Base-by-base conservation (phyloP, 2,329 filamentous ascomycete genomes). In the Geosmithia morbida region DNA sequence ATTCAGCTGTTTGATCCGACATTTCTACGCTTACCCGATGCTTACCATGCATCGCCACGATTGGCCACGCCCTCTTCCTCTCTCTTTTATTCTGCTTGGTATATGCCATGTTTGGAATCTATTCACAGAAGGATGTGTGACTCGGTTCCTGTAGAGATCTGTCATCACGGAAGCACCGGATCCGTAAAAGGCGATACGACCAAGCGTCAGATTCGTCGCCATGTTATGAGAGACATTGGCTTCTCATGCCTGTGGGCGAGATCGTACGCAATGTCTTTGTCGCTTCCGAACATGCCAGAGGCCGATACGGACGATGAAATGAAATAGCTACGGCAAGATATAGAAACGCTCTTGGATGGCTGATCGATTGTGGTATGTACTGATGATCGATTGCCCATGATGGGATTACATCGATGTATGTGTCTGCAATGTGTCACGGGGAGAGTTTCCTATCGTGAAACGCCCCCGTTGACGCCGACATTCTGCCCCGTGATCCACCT, bases 401-500 rank as follows among this genome's bases (percentile, higher is more conserved):
- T n/a, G n/a, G n/a, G n/a, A n/a, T n/a, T 8, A 26, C 22, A 26
- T 26, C 7, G 6, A 14, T 43, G 19, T 6, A 22, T 19, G 11
- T 19, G n/a, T 43, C 18, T 22, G 4, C 2, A 8, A 26, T 8
- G 8, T 2, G 2, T 13, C 11, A 10, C 20, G 13, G 13, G n/a
- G 33, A 13, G 14, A 13, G 33, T 16, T 3, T 29, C n/a, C 3
- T 41, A 41, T 17, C 19, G 18, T 29, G 56, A 61, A 19, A 64
- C 55, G 5, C 61, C 65, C 18, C 62, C 65, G 44, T 59, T 66
- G 39, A 62, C 64, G 1, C 57, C 61, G 49, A 68, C 64, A 30
- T 55, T 59, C 57, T 69, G 66, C 7, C 61, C 67, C 0, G 67
- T 68, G n/a, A 70, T 64, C 68, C 67, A 70, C 5, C 67, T 54